These are phyloP conservation scores for Microcyclospora tardicrescens DNA, from an alignment of 2,329 filamentous ascomycete species.

Conservation along the genomic window DNA sequence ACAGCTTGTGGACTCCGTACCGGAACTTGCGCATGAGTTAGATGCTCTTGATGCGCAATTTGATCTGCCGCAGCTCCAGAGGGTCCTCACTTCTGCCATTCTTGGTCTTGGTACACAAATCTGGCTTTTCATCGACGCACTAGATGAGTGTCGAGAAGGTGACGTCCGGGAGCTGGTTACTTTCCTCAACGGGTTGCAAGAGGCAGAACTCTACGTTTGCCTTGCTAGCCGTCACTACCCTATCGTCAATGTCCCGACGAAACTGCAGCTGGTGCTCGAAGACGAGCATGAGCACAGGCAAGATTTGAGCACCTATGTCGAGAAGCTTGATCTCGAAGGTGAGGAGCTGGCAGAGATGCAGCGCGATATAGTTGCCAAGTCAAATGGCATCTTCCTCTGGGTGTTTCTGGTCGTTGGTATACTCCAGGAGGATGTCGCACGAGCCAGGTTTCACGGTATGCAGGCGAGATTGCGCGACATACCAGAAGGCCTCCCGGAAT, in stretches of 20 bases:
- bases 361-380: conserved; percentile 22
- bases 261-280: conserved; percentile 24
- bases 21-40: conserved; percentile 16
- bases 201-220: conserved; percentile 19
- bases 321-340: not conserved
- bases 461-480: conserved; percentile 26
- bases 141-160: conserved; percentile 33
- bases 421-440: conserved; percentile 30
- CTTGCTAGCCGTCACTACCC: conserved; percentile 36
- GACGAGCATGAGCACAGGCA: conserved; percentile 21
- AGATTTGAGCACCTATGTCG: conserved; percentile 24
- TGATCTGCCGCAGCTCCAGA: conserved; percentile 14
- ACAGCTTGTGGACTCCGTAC: conserved; percentile 29
- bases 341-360: conserved; percentile 12
- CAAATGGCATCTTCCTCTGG: conserved; percentile 36
- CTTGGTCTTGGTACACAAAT: conserved; percentile 17
- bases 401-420: conserved; percentile 33
- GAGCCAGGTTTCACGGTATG: conserved; percentile 20
- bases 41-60: conserved; percentile 15
- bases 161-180: conserved; percentile 24
- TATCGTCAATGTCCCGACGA: conserved; percentile 22
- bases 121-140: conserved; percentile 31
- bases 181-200: conserved; percentile 1
- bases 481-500: conserved; percentile 28
- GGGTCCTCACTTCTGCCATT: conserved; percentile 4